Base-by-base conservation (phyloP, 257 asterid genomes). In the Echium plantagineum region DNA sequence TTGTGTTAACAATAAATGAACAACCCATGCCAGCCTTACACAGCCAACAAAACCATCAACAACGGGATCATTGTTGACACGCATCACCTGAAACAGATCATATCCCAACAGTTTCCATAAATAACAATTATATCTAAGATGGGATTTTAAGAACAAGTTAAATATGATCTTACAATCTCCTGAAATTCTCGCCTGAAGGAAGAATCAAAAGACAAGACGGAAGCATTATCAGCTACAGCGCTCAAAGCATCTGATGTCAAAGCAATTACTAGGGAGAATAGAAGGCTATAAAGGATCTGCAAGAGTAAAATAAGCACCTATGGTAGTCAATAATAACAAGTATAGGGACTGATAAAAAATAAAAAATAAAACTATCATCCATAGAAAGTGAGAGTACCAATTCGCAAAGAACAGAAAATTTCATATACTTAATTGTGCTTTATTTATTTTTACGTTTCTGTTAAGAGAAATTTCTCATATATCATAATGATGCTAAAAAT, bases 201-300 rank as follows among this genome's bases (percentile, higher is more conserved):
- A 57, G 82, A 74, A 57, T 89, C 97, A n/a, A 61, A 64, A 60
- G 97, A 86, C 78, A 93, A 77, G 59, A 84, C 64, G 15, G 97
- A 72, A 65, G 58, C 83, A 70, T 81, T 88, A 59, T 80, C 83
- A 7, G 88, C 75, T 56, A 77, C 70, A 24, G 85, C 68, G 62
- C 95, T 77, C 87, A 93, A 77, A 65, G 97, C 98, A 77, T 93
- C 96, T 66, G 98, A 93, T 70, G 83, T 63, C 69, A 93, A 75
- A 73, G 95, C 81, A 52, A 93, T 81, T 81, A 93, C 85, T 62
- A 89, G 76, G 64, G 96, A 81, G 74, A 88, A 93, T 22, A 93
- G 89, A 83, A 89, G 90, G 78, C 97, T 80, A 70, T 76, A 81
- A 22, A 77, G 67, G 69, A 93, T 85, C 98, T 93, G 98, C 87